phyloP scores from a whole-genome alignment of 306 rosid species.

The Vicia villosa region DNA sequence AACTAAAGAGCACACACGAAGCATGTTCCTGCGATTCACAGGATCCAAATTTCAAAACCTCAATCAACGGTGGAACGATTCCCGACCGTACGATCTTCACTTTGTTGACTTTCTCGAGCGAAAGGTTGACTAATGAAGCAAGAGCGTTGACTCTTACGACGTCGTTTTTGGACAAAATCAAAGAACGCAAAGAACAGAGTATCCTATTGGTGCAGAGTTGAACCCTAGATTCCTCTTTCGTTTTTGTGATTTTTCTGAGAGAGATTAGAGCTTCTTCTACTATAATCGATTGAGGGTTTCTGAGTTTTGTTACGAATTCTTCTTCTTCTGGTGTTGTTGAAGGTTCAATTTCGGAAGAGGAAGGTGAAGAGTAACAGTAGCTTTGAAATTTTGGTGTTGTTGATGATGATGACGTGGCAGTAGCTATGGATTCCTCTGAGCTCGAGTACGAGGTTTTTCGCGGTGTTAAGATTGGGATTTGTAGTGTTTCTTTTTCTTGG shows the following conservation, averaged over 20 bases:
- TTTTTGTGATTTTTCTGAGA: constrained; percentile 61
- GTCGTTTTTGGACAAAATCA: constrained; percentile 51
- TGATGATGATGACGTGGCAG: constrained; percentile 34
- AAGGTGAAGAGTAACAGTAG: constrained; percentile 66
- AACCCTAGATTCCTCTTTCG: constrained; percentile 58
- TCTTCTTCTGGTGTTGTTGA: constrained; percentile 49
- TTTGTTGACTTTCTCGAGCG: constrained; percentile 66
- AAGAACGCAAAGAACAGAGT: constrained; percentile 53
- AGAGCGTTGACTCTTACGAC: constrained; percentile 69
- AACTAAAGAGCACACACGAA: constrained; percentile 77
- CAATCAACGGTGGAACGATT: constrained; percentile 73
- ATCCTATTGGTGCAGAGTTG: constrained; percentile 54
- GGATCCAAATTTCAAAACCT: constrained; percentile 62
- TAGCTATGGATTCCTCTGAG: constrained; percentile 55
- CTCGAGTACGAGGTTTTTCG: constrained; percentile 26
- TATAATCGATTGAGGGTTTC: constrained; percentile 45
- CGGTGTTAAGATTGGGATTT: constrained; percentile 4
- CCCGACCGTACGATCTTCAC: constrained; percentile 92
- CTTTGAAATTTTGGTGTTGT: constrained; percentile 46
- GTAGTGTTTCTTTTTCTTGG: neutral
- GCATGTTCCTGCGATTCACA: constrained; percentile 87
- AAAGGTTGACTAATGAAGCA: constrained; percentile 77
- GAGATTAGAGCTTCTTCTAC: constrained; percentile 63
- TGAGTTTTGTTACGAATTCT: constrained; percentile 52
- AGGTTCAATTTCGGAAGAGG: constrained; percentile 65